Percentiles rank a stretch among this genome's conserved stretches.
Evolutionary conservation across 345 rosid genomes (phyloP).

Genomic region (Conringia planisiliqua): DNA sequence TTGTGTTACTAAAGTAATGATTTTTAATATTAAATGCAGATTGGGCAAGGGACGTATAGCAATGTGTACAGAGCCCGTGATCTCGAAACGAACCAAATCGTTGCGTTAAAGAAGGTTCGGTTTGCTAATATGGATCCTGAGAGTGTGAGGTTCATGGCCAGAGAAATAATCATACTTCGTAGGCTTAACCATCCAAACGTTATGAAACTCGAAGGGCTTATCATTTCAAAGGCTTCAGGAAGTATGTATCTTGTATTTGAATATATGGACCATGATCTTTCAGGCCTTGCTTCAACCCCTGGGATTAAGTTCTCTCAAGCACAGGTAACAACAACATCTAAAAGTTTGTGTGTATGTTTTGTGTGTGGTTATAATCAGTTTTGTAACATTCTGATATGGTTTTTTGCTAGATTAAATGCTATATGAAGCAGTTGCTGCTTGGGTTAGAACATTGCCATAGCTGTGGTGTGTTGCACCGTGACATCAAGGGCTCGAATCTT

Average conservation of each 20-base stretch:
- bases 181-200: conserved; percentile 68
- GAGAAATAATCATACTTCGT: conserved; percentile 62
- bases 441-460: conserved; percentile 73
- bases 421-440: conserved; percentile 57
- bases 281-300: conserved; percentile 56
- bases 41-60: conserved; percentile 82
- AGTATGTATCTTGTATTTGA: conserved; percentile 66
- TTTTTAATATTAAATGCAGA: conserved; percentile 38
- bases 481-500: conserved; percentile 68
- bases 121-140: conserved; percentile 73
- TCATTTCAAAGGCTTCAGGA: conserved; percentile 55
- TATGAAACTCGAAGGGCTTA: conserved; percentile 67
- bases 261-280: conserved; percentile 75
- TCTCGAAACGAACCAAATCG: conserved; percentile 56
- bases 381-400: neutral
- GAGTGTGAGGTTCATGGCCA: conserved; percentile 71
- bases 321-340: conserved; percentile 38
- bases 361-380: neutral
- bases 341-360: neutral
- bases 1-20: neutral
- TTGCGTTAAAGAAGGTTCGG: conserved; percentile 67
- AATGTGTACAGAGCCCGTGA: conserved; percentile 74
- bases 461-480: conserved; percentile 65
- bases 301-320: conserved; percentile 55
- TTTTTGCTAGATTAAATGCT: conserved; percentile 55